These are phyloP conservation scores for Phaeosphaeria sp. DNA, from an alignment of 2,329 filamentous ascomycete genomes.

Conservation along the genomic window DNA sequence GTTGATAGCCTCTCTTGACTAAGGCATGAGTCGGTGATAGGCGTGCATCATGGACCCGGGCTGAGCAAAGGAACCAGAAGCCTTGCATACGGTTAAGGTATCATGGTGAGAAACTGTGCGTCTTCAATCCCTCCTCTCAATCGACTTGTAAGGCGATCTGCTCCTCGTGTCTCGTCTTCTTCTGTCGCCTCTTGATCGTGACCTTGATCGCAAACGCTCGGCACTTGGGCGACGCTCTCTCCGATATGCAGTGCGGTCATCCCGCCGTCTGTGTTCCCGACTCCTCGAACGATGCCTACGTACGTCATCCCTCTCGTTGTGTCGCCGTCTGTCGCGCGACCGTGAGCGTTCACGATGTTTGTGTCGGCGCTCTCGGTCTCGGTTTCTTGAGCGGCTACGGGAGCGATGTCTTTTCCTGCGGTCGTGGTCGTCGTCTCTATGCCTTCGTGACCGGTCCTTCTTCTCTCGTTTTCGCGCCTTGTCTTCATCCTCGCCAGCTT, in stretches of 20 bases:
- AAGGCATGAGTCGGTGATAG: neutral
- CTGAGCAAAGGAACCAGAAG: neutral
- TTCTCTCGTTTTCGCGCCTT: constrained; percentile 21
- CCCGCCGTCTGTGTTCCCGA: constrained; percentile 31
- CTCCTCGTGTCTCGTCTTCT: constrained; percentile 23
- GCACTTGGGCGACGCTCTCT: constrained; percentile 27
- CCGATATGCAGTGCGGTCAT: constrained; percentile 31
- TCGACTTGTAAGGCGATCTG: constrained; percentile 25
- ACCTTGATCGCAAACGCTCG: constrained; percentile 34
- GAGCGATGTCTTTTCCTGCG: constrained; percentile 33
- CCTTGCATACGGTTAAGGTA: neutral
- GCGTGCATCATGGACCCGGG: too few species aligned
- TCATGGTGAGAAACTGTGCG: neutral
- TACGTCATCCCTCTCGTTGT: constrained; percentile 39
- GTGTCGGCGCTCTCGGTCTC: constrained; percentile 35
- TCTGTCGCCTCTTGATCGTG: constrained; percentile 20
- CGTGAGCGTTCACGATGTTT: constrained; percentile 37
- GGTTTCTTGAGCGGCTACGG: constrained; percentile 34
- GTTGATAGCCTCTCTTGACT: too few species aligned
- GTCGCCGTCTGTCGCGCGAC: constrained; percentile 35
- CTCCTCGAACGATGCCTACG: constrained; percentile 37
- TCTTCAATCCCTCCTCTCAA: constrained; percentile 18
- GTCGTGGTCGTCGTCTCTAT: constrained; percentile 32
- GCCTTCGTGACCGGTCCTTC: constrained; percentile 33
- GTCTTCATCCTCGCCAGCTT: constrained; percentile 43